Evolutionary conservation across 2,329 filamentous ascomycete species (phyloP).

Genomic region (Paraphoma sp.): DNA sequence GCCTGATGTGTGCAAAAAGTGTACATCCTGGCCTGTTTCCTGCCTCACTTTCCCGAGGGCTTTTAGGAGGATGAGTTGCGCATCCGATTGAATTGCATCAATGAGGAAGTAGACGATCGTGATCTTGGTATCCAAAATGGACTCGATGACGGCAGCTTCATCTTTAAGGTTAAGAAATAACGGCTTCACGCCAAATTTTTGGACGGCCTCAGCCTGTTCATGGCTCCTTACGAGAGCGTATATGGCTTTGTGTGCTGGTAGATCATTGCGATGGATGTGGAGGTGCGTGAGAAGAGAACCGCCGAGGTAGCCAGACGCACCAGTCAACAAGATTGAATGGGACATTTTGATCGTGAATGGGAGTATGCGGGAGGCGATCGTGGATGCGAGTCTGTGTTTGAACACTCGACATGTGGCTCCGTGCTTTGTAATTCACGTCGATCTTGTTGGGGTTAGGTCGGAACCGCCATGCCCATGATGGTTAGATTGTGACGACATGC

Average conservation of each 20-base stretch:
- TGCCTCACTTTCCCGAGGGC: conserved; percentile 55
- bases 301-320: conserved; percentile 61
- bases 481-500: too few relatives aligned
- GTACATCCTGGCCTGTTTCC: conserved; percentile 50
- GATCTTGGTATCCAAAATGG: conserved; percentile 54
- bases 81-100: conserved; percentile 44
- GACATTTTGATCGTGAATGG: conserved; percentile 17
- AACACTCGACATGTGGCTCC: not conserved
- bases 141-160: conserved; percentile 40
- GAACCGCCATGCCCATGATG: too few relatives aligned
- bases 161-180: conserved; percentile 51
- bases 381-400: not conserved
- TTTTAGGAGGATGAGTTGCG: conserved; percentile 51
- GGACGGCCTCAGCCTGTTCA: conserved; percentile 55
- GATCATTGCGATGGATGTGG: conserved; percentile 29
- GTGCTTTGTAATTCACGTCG: not conserved
- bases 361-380: too few relatives aligned
- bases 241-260: conserved; percentile 53
- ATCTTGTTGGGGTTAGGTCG: too few relatives aligned
- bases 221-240: conserved; percentile 57
- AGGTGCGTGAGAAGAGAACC: conserved; percentile 56
- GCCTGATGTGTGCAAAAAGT: conserved; percentile 61
- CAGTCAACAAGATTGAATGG: conserved; percentile 58
- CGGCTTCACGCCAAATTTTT: conserved; percentile 53
- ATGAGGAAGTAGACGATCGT: conserved; percentile 58